Percentiles rank a stretch among this genome's conserved stretches.
phyloP scores from a whole-genome alignment of 257 asterid genomes.

The Solanum gandarillasii region DNA sequence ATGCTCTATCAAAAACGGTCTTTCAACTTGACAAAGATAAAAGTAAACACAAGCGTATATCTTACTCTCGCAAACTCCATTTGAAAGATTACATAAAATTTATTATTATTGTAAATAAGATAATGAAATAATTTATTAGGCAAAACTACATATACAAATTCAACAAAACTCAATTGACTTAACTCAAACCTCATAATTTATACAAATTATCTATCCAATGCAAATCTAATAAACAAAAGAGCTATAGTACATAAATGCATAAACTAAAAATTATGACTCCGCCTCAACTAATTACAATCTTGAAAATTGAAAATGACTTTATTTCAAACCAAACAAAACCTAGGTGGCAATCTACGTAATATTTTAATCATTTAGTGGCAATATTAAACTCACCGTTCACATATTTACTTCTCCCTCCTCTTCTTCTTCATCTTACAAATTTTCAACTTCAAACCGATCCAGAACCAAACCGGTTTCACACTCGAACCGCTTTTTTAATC shows the following conservation, averaged over 20 bases:
- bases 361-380: slow-evolving; percentile 15
- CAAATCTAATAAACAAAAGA: background rate
- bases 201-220: background rate
- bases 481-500: background rate
- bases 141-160: accelerated
- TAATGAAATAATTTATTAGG: too few relatives aligned
- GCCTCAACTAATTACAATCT: background rate
- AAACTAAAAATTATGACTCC: too few relatives aligned
- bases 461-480: background rate
- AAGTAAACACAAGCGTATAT: accelerated
- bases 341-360: slow-evolving; percentile 19
- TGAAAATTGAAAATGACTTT: background rate
- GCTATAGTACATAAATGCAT: too few relatives aligned
- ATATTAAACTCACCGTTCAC: background rate
- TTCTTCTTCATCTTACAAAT: background rate
- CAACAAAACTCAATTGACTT: background rate
- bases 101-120: too few relatives aligned
- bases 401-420: background rate
- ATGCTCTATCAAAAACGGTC: background rate
- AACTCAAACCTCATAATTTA: background rate
- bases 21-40: background rate
- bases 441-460: background rate
- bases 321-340: background rate
- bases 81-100: too few relatives aligned
- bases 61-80: too few relatives aligned